Evolutionary conservation across 176 grass and related monocot genomes (phyloP).

Genomic region (Avena eriantha): DNA sequence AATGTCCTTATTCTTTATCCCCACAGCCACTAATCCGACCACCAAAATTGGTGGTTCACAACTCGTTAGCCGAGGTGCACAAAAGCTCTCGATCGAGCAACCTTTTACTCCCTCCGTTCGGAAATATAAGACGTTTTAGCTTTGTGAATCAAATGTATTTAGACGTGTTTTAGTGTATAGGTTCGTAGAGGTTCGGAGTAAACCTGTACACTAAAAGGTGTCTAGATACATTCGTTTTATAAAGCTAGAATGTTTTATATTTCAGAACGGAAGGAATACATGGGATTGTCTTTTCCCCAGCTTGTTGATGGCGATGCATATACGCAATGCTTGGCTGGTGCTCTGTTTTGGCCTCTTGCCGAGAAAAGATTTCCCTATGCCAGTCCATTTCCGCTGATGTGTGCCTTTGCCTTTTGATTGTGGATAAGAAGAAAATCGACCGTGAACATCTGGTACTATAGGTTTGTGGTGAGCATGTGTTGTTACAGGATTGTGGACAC

Average conservation of each 20-base stretch:
- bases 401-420: background rate
- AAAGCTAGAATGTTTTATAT: no score
- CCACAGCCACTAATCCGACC: background rate
- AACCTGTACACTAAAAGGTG: no score
- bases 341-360: slow-evolving; percentile 2
- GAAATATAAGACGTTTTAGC: no score
- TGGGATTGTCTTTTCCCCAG: background rate
- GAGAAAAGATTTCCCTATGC: background rate
- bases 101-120: no score
- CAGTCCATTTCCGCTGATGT: background rate
- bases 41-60: slow-evolving; percentile 21
- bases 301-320: slow-evolving; percentile 29
- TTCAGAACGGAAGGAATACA: no score
- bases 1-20: slow-evolving; percentile 4
- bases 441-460: background rate
- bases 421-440: slow-evolving; percentile 27
- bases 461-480: background rate
- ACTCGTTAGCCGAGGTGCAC: background rate
- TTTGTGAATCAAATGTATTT: no score
- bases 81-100: slow-evolving; percentile 6
- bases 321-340: slow-evolving; percentile 4
- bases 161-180: no score
- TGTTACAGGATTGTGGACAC: background rate
- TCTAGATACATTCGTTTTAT: no score
- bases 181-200: no score